phyloP scores from a whole-genome alignment of 2,329 filamentous ascomycete species.

The Corniculantispora saksenae region DNA sequence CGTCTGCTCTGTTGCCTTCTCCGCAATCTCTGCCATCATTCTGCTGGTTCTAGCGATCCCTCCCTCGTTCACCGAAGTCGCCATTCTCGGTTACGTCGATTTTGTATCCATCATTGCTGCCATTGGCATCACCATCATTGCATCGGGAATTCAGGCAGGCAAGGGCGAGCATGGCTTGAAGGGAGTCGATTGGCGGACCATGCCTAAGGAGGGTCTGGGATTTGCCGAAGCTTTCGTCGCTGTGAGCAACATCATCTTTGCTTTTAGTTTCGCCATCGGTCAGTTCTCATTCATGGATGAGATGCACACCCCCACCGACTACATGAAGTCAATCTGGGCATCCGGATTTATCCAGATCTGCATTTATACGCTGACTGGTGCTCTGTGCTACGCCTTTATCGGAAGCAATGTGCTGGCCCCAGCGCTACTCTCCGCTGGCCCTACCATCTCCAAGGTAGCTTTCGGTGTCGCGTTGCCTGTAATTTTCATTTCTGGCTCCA shows the following conservation, averaged over 20 bases:
- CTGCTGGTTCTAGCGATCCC: conserved; percentile 41
- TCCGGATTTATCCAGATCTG: conserved; percentile 58
- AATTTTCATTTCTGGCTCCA: conserved; percentile 67
- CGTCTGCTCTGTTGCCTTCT: conserved; percentile 39
- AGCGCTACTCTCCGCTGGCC: conserved; percentile 61
- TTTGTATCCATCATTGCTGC: conserved; percentile 61
- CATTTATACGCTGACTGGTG: conserved; percentile 63
- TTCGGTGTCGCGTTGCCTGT: conserved; percentile 67
- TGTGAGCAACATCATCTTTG: conserved; percentile 65
- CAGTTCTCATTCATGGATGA: conserved; percentile 46
- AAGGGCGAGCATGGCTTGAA: conserved; percentile 22
- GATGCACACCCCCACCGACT: conserved; percentile 43
- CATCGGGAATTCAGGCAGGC: conserved; percentile 48
- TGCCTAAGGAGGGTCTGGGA: conserved; percentile 39
- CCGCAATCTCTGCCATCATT: conserved; percentile 40
- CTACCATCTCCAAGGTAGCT: conserved; percentile 58
- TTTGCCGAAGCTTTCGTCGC: conserved; percentile 57
- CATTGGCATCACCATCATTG: conserved; percentile 64
- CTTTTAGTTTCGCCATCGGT: conserved; percentile 53
- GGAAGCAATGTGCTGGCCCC: conserved; percentile 61
- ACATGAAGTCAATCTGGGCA: conserved; percentile 51
- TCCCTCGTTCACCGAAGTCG: conserved; percentile 41
- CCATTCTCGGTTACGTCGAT: conserved; percentile 43
- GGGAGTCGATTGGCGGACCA: conserved; percentile 33
- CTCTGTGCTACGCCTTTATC: conserved; percentile 66